Percentiles rank a stretch among this genome's conserved stretches.
These are phyloP conservation scores for Malassezia psittaci DNA, from an alignment of 1,284 basidiomycete species.

Conservation along the genomic window DNA sequence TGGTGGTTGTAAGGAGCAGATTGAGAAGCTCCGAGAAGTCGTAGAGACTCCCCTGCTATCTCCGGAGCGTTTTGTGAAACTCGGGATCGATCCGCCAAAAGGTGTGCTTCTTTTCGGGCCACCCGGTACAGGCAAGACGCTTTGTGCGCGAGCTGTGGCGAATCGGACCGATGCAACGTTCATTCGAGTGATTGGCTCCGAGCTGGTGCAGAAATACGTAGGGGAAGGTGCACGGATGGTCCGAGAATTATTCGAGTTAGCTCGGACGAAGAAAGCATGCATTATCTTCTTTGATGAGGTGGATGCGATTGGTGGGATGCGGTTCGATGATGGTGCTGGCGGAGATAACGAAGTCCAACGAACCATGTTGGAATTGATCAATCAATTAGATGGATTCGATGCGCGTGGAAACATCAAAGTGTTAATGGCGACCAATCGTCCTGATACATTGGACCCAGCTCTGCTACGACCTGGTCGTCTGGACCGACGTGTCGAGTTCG, in stretches of 20 bases:
- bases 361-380: constrained; percentile 99
- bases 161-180: constrained; percentile 99
- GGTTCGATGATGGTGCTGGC: constrained; percentile 96
- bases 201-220: constrained; percentile 98
- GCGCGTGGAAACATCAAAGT: constrained; percentile 98
- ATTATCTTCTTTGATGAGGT: constrained; percentile 99
- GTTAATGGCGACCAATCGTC: constrained; percentile 97
- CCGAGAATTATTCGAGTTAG: constrained; percentile 97
- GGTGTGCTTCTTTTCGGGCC: constrained; percentile 90
- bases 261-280: constrained; percentile 94
- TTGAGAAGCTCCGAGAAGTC: constrained; percentile 96
- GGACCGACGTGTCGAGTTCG: constrained; percentile 91
- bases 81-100: constrained; percentile 98
- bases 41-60: constrained; percentile 81
- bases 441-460: constrained; percentile 95
- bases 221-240: constrained; percentile 99
- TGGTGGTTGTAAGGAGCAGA: constrained; percentile 98
- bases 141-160: constrained; percentile 94
- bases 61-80: constrained; percentile 94
- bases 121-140: constrained; percentile 95
- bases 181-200: constrained; percentile 96
- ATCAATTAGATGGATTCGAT: constrained; percentile 97
- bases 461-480: constrained; percentile 89
- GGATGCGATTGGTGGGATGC: constrained; percentile 94
- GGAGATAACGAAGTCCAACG: constrained; percentile 98